Conservation (phyloP, 75 land plant genomes). For the Cryptomeria japonica region DNA sequence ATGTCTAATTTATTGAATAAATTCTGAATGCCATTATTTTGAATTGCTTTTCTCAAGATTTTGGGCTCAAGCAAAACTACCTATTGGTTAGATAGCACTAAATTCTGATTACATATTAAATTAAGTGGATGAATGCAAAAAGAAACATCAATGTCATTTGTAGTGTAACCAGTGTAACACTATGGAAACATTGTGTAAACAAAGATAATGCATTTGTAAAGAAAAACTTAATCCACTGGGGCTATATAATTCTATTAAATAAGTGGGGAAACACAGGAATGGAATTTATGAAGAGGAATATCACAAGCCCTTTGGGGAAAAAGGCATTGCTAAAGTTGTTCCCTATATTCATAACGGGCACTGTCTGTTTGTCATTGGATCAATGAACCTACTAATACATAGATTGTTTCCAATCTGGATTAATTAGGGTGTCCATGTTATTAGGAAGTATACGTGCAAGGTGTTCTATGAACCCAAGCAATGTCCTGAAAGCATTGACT, state of each 20-base stretch:
- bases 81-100: no score
- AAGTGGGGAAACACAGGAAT: not conserved
- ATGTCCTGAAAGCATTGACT: not conserved
- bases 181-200: not conserved
- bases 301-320: not conserved
- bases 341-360: not conserved
- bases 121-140: not conserved
- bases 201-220: not conserved
- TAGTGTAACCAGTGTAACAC: not conserved
- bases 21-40: no score
- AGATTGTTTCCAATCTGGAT: not conserved
- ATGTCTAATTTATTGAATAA: no score
- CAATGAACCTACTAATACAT: not conserved
- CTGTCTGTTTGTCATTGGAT: not conserved
- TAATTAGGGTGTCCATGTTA: not conserved
- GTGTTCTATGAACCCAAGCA: no score
- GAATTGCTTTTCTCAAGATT: no score
- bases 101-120: no score
- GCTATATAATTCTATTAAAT: no score
- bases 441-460: not conserved
- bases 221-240: not conserved
- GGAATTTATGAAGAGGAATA: not conserved
- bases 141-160: conserved; percentile 3
- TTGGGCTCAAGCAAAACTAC: no score
- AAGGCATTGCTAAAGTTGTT: not conserved